Evolutionary conservation across 1,284 basidiomycete genomes (phyloP).

Genomic region (Trametes sp.): DNA sequence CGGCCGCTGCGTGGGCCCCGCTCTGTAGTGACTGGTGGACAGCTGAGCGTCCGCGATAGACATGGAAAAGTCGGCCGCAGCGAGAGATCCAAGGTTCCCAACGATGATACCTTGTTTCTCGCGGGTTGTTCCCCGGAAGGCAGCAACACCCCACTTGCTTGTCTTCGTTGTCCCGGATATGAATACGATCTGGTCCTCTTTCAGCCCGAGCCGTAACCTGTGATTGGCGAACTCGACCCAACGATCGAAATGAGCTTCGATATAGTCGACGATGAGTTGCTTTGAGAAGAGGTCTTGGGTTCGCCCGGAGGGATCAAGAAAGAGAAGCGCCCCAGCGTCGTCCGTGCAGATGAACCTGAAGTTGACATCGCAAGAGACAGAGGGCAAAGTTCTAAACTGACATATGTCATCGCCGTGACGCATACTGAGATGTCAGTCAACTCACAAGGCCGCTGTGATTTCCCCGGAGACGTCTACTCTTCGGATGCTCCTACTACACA

Average conservation of each 20-base stretch:
- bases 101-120: conserved; percentile 7
- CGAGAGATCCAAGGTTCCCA: not conserved
- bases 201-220: conserved; percentile 4
- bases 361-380: conserved; percentile 4
- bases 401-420: too few relatives aligned
- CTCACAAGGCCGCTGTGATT: not conserved
- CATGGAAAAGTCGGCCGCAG: conserved; percentile 9
- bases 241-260: conserved; percentile 9
- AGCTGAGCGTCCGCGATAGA: conserved; percentile 10
- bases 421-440: too few relatives aligned
- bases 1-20: not conserved
- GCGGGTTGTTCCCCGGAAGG: conserved; percentile 11
- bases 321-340: conserved; percentile 20
- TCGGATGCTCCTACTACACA: conserved; percentile 16
- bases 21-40: conserved; percentile 1
- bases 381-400: not conserved
- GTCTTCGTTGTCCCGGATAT: conserved; percentile 19
- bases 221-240: conserved; percentile 18
- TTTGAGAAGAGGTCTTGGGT: conserved; percentile 9
- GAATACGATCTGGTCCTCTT: conserved; percentile 19
- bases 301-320: conserved; percentile 16
- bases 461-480: not conserved
- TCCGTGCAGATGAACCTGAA: conserved; percentile 4
- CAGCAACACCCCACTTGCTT: conserved; percentile 23
- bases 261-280: conserved; percentile 9